Conservation (phyloP, 768 basidiomycete genomes). For the Leccinum rimulosum region DNA sequence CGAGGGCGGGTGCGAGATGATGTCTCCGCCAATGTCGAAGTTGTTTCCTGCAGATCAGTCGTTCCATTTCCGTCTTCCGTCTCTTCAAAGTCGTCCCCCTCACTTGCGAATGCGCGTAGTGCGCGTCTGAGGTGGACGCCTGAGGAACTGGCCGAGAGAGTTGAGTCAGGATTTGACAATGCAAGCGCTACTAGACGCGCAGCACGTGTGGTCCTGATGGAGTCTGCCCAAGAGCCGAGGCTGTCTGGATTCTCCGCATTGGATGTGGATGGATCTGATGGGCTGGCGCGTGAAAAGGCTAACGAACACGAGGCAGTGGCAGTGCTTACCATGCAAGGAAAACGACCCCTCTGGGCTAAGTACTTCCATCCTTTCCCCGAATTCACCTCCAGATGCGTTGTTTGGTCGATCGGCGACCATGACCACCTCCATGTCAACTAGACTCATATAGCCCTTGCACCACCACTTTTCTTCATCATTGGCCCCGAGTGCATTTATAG, state of each 20-base stretch:
- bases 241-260: conserved; percentile 3
- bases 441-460: conserved; percentile 64
- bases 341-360: conserved; percentile 78
- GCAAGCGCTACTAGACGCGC: conserved; percentile 70
- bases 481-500: conserved; percentile 23
- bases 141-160: conserved; percentile 73
- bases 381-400: conserved; percentile 16
- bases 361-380: conserved; percentile 66
- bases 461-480: conserved; percentile 67
- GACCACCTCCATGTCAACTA: conserved; percentile 80
- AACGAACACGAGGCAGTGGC: not conserved
- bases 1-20: conserved; percentile 13
- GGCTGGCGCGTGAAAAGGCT: not conserved
- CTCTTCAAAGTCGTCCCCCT: conserved; percentile 40
- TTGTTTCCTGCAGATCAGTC: not conserved
- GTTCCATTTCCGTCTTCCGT: conserved; percentile 36
- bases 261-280: conserved; percentile 5
- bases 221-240: conserved; percentile 61
- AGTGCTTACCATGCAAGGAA: conserved; percentile 57
- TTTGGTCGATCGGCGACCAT: conserved; percentile 38
- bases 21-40: not conserved
- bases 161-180: conserved; percentile 73
- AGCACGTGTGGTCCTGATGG: conserved; percentile 68
- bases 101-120: conserved; percentile 68
- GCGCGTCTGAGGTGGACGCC: conserved; percentile 72